phyloP scores from a whole-genome alignment of 805 yeast species.

The Candida morakotiae region DNA sequence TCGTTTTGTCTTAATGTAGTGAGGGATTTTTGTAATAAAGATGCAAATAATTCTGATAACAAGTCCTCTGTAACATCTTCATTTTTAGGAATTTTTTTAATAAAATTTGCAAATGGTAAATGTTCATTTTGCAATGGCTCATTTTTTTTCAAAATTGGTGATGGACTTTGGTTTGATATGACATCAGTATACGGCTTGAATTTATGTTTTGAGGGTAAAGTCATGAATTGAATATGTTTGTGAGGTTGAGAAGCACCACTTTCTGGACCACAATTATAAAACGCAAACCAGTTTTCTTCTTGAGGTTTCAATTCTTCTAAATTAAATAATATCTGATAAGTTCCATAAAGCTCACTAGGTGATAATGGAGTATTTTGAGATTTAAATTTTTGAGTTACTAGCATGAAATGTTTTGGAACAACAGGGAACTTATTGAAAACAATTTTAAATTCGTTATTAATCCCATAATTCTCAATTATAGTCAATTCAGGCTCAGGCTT shows the following conservation, averaged over 20 bases:
- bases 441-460: slow-evolving; percentile 50
- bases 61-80: slow-evolving; percentile 46
- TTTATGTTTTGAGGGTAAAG: slow-evolving; percentile 47
- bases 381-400: slow-evolving; percentile 71
- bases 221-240: slow-evolving; percentile 85
- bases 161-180: slow-evolving; percentile 40
- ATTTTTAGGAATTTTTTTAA: slow-evolving; percentile 52
- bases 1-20: slow-evolving; percentile 57
- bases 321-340: slow-evolving; percentile 50
- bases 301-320: slow-evolving; percentile 36
- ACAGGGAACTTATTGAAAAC: slow-evolving; percentile 87
- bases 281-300: slow-evolving; percentile 61
- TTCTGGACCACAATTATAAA: slow-evolving; percentile 82
- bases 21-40: slow-evolving; percentile 66
- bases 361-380: slow-evolving; percentile 69
- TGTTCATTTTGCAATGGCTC: slow-evolving; percentile 42
- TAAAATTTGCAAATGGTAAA: slow-evolving; percentile 77
- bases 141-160: slow-evolving; percentile 13
- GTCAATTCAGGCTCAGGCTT: slow-evolving; percentile 76
- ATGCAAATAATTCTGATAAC: slow-evolving; percentile 65
- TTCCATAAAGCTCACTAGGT: slow-evolving; percentile 62
- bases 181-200: slow-evolving; percentile 56
- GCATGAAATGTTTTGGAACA: slow-evolving; percentile 69
- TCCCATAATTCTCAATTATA: slow-evolving; percentile 49
- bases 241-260: slow-evolving; percentile 96